Evolutionary conservation across 2,329 filamentous ascomycete genomes (phyloP), one percentile per base, ranked within the genome.

Genomic region (Neoascochyta sp.): DNA sequence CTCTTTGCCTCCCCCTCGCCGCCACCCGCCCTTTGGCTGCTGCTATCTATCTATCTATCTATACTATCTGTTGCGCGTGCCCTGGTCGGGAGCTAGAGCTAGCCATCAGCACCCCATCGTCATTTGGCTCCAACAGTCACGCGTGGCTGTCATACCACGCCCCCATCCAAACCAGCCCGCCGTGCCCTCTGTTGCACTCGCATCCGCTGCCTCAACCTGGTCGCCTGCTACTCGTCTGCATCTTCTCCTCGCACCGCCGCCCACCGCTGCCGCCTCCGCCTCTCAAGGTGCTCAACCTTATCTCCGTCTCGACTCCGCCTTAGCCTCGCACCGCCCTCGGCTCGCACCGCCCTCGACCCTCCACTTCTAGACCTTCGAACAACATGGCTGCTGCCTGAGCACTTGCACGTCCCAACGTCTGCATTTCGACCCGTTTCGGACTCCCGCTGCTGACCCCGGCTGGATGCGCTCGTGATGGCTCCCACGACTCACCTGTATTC

Each of bases 331-430:
- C n/a, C 36, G 41, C 34, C 34, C 30, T 29, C 40, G 36, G 39
- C 39, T 36, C 24, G n/a, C 28, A 24, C 32, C 24, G 19, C 36
- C 29, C 29, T 36, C 32, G 16, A 39, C 41, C 34, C 36, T 45
- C 26, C 39, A 43, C 42, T 40, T 36, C 39, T 17, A 38, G 39
- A 43, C 34, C 31, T 34, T n/a, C n/a, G 22, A 43, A 44, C 36
- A 47, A 34, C 45, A 59, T 59, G 50, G 48, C 57, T 60, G 58
- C 36, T 62, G 59, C 59, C 59, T 62, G 54, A 60, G 55, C 49
- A 17, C 40, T 34, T 19, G 26, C 29, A 27, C 25, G 25, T 23
- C 33, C 17, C 34, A n/a, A n/a, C 52, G 50, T 49, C 54, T 59
- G 54, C 18, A 34, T 50, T 36, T 34, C 38, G 16, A 37, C 32